phyloP scores from a whole-genome alignment of 192 early-diverging fungal genomes.

The Podila verticillata region DNA sequence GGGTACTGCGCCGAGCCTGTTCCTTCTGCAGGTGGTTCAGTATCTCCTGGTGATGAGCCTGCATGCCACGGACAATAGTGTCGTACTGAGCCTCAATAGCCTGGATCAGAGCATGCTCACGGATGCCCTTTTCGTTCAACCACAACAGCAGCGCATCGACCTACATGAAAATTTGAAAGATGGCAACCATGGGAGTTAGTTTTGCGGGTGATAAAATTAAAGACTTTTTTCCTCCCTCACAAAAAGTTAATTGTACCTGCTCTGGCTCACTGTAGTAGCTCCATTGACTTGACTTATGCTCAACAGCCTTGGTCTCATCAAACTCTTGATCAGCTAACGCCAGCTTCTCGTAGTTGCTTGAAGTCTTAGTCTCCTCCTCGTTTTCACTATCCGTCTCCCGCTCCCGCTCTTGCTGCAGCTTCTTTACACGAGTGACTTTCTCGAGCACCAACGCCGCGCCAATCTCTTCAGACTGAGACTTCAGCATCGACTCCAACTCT shows the following conservation, averaged over 20 bases:
- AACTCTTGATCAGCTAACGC: neutral
- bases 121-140: slow-evolving; percentile 81
- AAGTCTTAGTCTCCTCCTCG: slow-evolving; percentile 24
- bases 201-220: neutral
- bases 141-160: slow-evolving; percentile 75
- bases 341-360: neutral
- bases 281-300: slow-evolving; percentile 40
- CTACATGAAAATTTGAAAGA: slow-evolving; percentile 62
- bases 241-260: slow-evolving; percentile 35
- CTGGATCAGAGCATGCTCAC: slow-evolving; percentile 71
- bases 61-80: slow-evolving; percentile 38
- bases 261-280: slow-evolving; percentile 54
- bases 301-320: slow-evolving; percentile 31
- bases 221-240: neutral
- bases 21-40: slow-evolving; percentile 41
- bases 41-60: slow-evolving; percentile 42
- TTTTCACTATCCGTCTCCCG: slow-evolving; percentile 56
- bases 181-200: slow-evolving; percentile 47
- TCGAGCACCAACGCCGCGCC: slow-evolving; percentile 32
- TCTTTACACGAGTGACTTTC: slow-evolving; percentile 30
- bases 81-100: slow-evolving; percentile 40
- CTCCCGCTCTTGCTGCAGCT: slow-evolving; percentile 48
- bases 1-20: slow-evolving; percentile 55
- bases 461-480: slow-evolving; percentile 47
- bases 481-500: slow-evolving; percentile 38